A percentile compares a stretch with the other conserved stretches of the same genome.
Conservation (phyloP, 106 monocot species). For the Hemerocallis citrina region DNA sequence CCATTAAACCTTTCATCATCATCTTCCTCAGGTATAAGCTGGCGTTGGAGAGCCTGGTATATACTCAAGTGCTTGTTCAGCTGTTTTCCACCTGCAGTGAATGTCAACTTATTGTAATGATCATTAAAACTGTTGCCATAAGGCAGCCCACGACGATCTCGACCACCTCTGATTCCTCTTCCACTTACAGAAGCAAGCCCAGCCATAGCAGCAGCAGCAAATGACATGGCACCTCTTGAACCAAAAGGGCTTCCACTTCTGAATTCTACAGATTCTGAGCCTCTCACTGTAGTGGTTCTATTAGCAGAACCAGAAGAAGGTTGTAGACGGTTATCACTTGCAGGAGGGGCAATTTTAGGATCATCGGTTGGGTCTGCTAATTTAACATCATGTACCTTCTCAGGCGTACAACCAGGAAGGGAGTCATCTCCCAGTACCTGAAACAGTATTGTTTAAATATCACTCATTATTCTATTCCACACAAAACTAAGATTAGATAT, state of each 20-base stretch:
- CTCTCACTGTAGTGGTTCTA: conserved; percentile 27
- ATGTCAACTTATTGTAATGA: conserved; percentile 68
- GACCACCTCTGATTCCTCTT: conserved; percentile 61
- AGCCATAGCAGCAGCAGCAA: conserved; percentile 98
- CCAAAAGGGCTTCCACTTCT: conserved; percentile 52
- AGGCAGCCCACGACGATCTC: conserved; percentile 53
- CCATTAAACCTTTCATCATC: conserved; percentile 55
- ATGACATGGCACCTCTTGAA: conserved; percentile 92
- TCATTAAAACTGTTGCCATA: conserved; percentile 32
- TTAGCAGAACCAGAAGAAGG: conserved; percentile 54
- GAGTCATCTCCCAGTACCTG: conserved; percentile 76
- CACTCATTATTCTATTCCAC: neutral
- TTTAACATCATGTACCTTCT: conserved; percentile 95
- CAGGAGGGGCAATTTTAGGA: conserved; percentile 33
- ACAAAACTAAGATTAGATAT: neutral
- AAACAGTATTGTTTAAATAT: conserved; percentile 1
- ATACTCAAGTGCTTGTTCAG: conserved; percentile 81
- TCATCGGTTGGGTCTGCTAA: conserved; percentile 77
- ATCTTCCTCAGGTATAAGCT: conserved; percentile 76
- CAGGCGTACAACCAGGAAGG: conserved; percentile 67
- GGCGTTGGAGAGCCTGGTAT: conserved; percentile 93
- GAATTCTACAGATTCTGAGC: conserved; percentile 42
- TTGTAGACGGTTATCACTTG: conserved; percentile 47
- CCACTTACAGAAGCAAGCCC: conserved; percentile 81
- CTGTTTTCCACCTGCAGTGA: conserved; percentile 76